Evolutionary conservation across 495 filamentous ascomycete species (phyloP).

Genomic region (Antarctomyces pellizariae): DNA sequence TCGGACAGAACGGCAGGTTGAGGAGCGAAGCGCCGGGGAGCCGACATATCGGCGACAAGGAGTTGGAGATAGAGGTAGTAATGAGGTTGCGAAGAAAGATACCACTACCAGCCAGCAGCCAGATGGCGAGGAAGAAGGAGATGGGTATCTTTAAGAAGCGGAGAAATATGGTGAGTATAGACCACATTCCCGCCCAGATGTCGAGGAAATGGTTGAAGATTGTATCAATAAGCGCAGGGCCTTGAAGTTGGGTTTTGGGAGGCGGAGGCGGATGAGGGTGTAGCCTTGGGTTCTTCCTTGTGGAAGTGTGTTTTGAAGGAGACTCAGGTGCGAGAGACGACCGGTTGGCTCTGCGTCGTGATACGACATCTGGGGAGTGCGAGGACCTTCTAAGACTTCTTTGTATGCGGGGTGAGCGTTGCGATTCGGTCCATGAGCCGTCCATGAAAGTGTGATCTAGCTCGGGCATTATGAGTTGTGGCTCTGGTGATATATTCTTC

Average conservation of each 20-base stretch:
- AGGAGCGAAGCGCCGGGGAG: slow-evolving; percentile 35
- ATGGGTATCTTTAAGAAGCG: slow-evolving; percentile 27
- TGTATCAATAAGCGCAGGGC: slow-evolving; percentile 1
- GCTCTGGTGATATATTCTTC: slow-evolving; percentile 15
- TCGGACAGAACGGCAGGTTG: slow-evolving; percentile 33
- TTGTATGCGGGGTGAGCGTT: slow-evolving; percentile 4
- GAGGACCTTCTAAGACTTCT: slow-evolving; percentile 4
- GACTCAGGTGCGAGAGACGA: slow-evolving; percentile 5
- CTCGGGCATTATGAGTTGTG: slow-evolving; percentile 25
- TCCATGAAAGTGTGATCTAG: slow-evolving; percentile 15
- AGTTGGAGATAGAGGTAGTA: slow-evolving; percentile 21
- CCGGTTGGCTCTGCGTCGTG: slow-evolving; percentile 4
- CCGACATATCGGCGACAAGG: slow-evolving; percentile 37
- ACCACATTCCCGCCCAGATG: slow-evolving; percentile 15
- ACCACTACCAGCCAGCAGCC: slow-evolving; percentile 22
- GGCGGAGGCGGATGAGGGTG: not conserved
- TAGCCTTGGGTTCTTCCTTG: slow-evolving; percentile 2
- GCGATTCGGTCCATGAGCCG: slow-evolving; percentile 12
- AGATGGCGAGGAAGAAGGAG: slow-evolving; percentile 28
- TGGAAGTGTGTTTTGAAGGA: slow-evolving; percentile 6
- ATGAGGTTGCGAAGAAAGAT: slow-evolving; percentile 27
- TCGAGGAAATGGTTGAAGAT: slow-evolving; percentile 2
- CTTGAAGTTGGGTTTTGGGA: not conserved
- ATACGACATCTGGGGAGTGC: not conserved
- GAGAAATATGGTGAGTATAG: slow-evolving; percentile 25